phyloP scores from a whole-genome alignment of 148 eudicot genomes.

The Tetragonia tetragonoides region DNA sequence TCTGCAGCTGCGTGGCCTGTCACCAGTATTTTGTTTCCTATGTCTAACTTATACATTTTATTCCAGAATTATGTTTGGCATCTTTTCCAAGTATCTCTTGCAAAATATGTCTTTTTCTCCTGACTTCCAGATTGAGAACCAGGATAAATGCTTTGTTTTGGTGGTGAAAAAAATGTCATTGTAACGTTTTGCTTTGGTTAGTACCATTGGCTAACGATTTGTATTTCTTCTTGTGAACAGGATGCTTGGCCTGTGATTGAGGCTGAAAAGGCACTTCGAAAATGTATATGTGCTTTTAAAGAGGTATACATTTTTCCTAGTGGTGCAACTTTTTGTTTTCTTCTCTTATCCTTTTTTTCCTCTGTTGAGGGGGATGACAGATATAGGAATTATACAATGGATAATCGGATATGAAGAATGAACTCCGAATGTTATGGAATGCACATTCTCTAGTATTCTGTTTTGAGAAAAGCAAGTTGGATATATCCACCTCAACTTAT shows the following conservation, averaged over 20 bases:
- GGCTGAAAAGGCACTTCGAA: constrained; percentile 51
- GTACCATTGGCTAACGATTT: constrained; percentile 9
- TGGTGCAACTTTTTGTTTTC: background rate
- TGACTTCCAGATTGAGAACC: background rate
- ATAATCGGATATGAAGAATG: too few relatives aligned
- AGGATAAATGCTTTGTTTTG: background rate
- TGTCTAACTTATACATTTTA: background rate
- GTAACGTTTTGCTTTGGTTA: background rate
- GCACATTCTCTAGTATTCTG: too few relatives aligned
- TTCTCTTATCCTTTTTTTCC: background rate
- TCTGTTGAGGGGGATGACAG: background rate
- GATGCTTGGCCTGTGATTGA: constrained; percentile 33
- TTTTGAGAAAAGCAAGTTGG: too few relatives aligned
- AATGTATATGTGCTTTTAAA: constrained; percentile 62
- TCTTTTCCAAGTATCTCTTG: background rate
- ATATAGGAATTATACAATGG: too few relatives aligned
- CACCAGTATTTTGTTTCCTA: background rate
- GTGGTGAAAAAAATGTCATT: background rate
- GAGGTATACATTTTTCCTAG: constrained; percentile 39
- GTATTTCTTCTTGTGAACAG: constrained; percentile 28
- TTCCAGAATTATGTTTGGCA: background rate
- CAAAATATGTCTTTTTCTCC: background rate
- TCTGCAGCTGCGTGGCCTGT: too few relatives aligned
- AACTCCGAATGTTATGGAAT: too few relatives aligned
- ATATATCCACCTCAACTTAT: background rate